These are phyloP conservation scores for Aspergillus saccharolyticus DNA, from an alignment of 495 filamentous ascomycete genomes.

Conservation along the genomic window DNA sequence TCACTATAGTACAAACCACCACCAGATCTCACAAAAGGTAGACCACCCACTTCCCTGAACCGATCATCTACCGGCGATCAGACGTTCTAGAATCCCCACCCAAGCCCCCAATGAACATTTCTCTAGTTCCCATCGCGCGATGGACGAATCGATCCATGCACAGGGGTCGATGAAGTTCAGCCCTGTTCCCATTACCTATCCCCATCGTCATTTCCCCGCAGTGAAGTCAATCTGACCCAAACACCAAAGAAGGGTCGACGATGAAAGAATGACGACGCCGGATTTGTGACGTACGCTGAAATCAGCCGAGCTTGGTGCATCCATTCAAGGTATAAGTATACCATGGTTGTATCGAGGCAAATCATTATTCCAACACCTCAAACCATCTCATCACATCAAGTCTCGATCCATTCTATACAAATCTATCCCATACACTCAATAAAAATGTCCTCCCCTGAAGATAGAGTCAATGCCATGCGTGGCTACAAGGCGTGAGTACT, in stretches of 20 bases:
- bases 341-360: background rate
- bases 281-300: background rate
- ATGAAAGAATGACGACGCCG: background rate
- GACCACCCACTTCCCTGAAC: too few relatives aligned
- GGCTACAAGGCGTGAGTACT: constrained; percentile 21
- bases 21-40: too few relatives aligned
- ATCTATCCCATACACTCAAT: too few relatives aligned
- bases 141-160: background rate
- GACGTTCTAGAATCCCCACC: background rate
- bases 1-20: too few relatives aligned
- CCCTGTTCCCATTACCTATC: background rate
- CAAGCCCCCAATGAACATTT: background rate
- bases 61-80: background rate
- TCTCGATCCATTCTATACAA: background rate
- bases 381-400: background rate
- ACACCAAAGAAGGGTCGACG: background rate
- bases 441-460: constrained; percentile 6
- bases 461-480: constrained; percentile 16
- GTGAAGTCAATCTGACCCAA: background rate
- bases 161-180: background rate
- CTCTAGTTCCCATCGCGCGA: background rate
- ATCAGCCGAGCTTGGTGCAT: background rate
- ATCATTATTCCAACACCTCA: background rate
- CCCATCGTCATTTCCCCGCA: background rate
- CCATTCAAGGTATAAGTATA: background rate